Percentiles rank a stretch among this genome's conserved stretches.
Conservation (phyloP, 169 alveolate genomes). For the Babesia caballi region DNA sequence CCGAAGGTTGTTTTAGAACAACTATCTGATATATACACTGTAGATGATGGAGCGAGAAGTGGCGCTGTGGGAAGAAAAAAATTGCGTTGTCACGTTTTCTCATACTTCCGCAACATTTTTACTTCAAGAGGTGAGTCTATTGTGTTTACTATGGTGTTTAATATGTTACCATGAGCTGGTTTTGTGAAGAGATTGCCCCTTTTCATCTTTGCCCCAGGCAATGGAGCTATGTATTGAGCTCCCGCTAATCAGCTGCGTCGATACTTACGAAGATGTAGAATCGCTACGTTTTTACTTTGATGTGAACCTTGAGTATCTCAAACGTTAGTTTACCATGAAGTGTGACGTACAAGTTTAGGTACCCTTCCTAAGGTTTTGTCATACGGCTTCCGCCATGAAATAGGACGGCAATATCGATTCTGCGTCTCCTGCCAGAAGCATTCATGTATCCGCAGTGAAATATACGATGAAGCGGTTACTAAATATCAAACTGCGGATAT, state of each 20-base stretch:
- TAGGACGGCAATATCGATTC: conserved; percentile 9
- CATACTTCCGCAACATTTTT: not conserved
- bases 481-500: not conserved
- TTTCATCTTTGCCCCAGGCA: not conserved
- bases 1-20: not conserved
- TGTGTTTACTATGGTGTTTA: not conserved
- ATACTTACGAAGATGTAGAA: not conserved
- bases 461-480: not conserved
- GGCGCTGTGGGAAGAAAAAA: not conserved
- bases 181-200: not conserved
- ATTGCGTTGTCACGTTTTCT: not conserved
- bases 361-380: not conserved
- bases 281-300: conserved; percentile 2
- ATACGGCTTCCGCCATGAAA: conserved; percentile 7
- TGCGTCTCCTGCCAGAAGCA: not conserved
- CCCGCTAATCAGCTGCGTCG: conserved; percentile 30
- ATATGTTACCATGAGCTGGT: not conserved
- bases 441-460: not conserved
- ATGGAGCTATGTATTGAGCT: not conserved
- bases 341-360: not conserved
- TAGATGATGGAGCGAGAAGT: conserved; percentile 28
- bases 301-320: conserved; percentile 6
- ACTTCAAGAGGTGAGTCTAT: not conserved
- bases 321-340: not conserved
- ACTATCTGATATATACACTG: not conserved